Percentiles rank a stretch among this genome's conserved stretches.
Conservation (phyloP, 2,329 filamentous ascomycete species). For the Stagonosporopsis chrysanthemi region DNA sequence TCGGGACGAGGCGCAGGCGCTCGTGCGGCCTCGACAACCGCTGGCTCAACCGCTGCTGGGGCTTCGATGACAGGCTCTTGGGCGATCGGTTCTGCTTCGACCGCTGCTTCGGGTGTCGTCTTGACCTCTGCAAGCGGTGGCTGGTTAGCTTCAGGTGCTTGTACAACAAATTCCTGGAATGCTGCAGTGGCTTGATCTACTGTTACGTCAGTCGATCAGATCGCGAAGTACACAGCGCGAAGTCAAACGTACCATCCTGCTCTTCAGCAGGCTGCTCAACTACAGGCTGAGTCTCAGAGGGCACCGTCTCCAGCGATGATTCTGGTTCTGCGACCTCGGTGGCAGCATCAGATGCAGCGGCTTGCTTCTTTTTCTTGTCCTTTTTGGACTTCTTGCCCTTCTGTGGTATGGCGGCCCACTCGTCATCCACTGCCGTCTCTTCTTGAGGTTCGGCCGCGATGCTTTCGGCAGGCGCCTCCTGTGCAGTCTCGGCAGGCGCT, state of each 20-base stretch:
- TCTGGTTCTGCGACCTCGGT: not conserved
- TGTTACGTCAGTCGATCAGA: constrained; percentile 1
- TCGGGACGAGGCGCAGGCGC: constrained; percentile 18
- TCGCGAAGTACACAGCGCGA: not conserved
- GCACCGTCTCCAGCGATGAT: not conserved
- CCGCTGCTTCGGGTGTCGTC: constrained; percentile 13
- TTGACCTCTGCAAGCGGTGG: constrained; percentile 4
- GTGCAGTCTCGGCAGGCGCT: not conserved
- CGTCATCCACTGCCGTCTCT: constrained; percentile 1
- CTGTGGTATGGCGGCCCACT: constrained; percentile 8
- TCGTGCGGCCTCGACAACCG: constrained; percentile 17
- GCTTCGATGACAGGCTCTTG: constrained; percentile 14
- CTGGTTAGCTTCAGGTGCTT: constrained; percentile 13
- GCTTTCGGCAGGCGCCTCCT: not conserved
- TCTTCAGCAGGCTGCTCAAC: constrained; percentile 5
- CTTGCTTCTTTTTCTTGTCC: constrained; percentile 18
- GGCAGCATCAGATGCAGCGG: not conserved
- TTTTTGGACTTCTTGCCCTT: constrained; percentile 18
- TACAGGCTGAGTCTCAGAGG: not conserved
- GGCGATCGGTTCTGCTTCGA: constrained; percentile 15
- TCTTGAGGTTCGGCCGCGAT: not conserved
- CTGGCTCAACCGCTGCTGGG: constrained; percentile 16
- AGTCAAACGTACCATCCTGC: constrained; percentile 5
- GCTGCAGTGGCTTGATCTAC: constrained; percentile 10
- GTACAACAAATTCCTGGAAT: constrained; percentile 10